Evolutionary conservation across 2,329 filamentous ascomycete species (phyloP), one percentile per base, ranked within the genome.

Genomic region (Sordariomycetes sp.): DNA sequence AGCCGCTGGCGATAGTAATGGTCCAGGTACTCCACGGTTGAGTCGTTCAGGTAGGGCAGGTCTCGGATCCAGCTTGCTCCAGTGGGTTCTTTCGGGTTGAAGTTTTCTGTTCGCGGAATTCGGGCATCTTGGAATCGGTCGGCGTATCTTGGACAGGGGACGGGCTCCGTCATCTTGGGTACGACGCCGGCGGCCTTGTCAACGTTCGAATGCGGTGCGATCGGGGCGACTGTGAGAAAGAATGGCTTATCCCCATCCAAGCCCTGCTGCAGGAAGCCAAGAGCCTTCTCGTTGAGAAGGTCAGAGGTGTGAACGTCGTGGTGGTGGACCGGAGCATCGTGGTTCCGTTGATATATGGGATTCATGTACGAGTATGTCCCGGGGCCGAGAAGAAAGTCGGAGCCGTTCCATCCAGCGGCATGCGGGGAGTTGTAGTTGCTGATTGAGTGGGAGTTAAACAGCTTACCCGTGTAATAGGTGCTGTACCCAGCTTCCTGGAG

Each of bases 401-500:
- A 21, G 36, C 62, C 64, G 10, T 65, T 80, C 63, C 74, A 84
- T 1, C 78, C 79, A 1, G 61, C 64, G 0, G 70, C 64, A 27
- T 57, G 64, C 1, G 78, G 70, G 4, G 62, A 58, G 46, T 79
- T 57, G 47, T 82, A 85, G 38, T 80, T 84, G 1, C 63, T 46
- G 2, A 71, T 60, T 0, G 61, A 71, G 33, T 83, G 78, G 0
- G 68, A 63, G 42, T 86, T 86, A 57, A 81, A 79, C 5, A 84
- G 60, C 48, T 86, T 86, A n/a, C 78, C 82, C 0, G 72, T 74
- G 45, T 85, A 86, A 46, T 82, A 84, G 0, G 80, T 84, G 42
- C 74, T 72, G 48, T 85, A 85, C 0, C 79, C 79, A 0, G 70
- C 72, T 4, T 70, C 52, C 42, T 83, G 76, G n/a, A 86, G 55